A percentile compares a stretch with the other conserved stretches of the same genome.
These are phyloP conservation scores for Mediolabrus comicus DNA, from an alignment of 108 stramenopile genomes.

Conservation along the genomic window DNA sequence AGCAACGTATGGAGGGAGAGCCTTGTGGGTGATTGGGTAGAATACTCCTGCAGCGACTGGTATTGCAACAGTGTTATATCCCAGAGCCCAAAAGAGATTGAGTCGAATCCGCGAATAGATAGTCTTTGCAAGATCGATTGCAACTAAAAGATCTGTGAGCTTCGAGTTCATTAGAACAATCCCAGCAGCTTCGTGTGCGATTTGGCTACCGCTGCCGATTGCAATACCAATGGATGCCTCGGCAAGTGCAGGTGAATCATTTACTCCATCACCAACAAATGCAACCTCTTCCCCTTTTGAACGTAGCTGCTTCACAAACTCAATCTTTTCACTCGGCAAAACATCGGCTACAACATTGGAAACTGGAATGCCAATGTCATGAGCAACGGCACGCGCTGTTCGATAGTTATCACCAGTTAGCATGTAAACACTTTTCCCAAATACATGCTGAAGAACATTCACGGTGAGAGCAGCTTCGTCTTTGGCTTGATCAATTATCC, in stretches of 20 bases:
- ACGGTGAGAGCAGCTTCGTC: constrained; percentile 67
- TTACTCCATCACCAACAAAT: constrained; percentile 90
- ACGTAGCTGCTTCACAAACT: constrained; percentile 70
- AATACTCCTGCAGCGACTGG: constrained; percentile 87
- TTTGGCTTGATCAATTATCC: constrained; percentile 73
- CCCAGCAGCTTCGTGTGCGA: constrained; percentile 86
- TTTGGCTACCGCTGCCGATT: constrained; percentile 83
- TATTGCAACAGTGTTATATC: constrained; percentile 84
- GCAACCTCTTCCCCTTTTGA: constrained; percentile 69
- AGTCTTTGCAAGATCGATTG: constrained; percentile 69
- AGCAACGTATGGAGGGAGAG: constrained; percentile 74
- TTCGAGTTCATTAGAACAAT: constrained; percentile 80
- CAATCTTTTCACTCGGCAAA: constrained; percentile 83
- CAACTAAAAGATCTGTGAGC: constrained; percentile 69
- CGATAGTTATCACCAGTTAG: constrained; percentile 78
- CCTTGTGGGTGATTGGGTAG: constrained; percentile 61
- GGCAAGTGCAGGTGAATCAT: constrained; percentile 66
- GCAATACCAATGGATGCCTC: constrained; percentile 91
- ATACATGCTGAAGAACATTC: constrained; percentile 46
- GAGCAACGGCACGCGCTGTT: constrained; percentile 73
- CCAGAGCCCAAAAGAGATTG: constrained; percentile 84
- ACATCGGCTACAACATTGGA: constrained; percentile 84
- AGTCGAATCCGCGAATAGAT: constrained; percentile 75
- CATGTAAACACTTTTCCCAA: constrained; percentile 75
- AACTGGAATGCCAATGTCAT: constrained; percentile 64